Base-by-base conservation (phyloP, 768 basidiomycete species). In the Leucosporidium yakuticum region DNA sequence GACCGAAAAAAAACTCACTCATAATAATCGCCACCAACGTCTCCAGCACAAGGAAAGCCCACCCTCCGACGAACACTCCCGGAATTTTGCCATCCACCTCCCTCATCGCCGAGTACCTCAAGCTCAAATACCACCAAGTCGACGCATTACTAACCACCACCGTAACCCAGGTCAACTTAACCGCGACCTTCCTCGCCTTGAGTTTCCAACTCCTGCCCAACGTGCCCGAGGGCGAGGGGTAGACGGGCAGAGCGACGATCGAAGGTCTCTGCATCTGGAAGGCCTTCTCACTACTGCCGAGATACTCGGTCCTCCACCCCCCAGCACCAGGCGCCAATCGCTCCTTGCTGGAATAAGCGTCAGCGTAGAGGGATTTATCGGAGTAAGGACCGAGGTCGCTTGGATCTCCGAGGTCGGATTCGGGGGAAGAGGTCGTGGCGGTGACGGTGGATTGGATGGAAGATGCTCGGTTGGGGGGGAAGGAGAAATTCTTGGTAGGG, bases 191-290 rank as follows among this genome's bases (percentile, higher is more conserved):
- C 54, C 65, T 71, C 29, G 50, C 48, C 27, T 61, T 31, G 27
- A 14, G 31, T 54, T 54, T 36, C 55, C 53, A 50, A 48, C 61
- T 63, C 6, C 53, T 20, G 0, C 57, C 25, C 32, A 62, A 20
- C 23, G 36, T 23, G 2, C 67, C 64, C 0, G 60, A 62, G 12
- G 70, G 67, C 0, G 70, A 55, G 4, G 70, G 70, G 50, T 71
- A 71, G 9, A 71, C 70, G 7, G 70, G 70, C 2, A 71, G 58
- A 14, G 70, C 70, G n/a, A 71, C 70, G 64, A 71, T 68, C 29
- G 64, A 65, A 21, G 70, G 70, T 0, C 70, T 63, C 14, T 62
- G 67, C 31, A 56, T 29, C 9, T 59, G 49, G 49, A 59, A 60
- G 19, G 67, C 59, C 25, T 58, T 23, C 32, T 48, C 57, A 21